phyloP scores from a whole-genome alignment of 192 early-diverging fungal species.

The Rhizophagus clarus region DNA sequence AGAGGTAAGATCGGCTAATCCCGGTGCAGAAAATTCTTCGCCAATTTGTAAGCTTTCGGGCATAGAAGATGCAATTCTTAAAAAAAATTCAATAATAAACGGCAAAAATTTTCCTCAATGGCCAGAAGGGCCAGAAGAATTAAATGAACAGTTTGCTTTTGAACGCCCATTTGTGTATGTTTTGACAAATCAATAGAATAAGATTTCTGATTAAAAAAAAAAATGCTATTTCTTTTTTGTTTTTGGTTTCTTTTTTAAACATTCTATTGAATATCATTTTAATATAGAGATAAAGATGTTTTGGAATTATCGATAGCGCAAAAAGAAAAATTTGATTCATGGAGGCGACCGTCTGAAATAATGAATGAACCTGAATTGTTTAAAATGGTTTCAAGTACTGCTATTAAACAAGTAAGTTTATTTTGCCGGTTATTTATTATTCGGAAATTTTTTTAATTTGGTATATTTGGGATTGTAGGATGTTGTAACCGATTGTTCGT shows the following conservation, averaged over 20 bases:
- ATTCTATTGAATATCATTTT: constrained; percentile 29
- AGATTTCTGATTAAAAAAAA: too few relatives aligned
- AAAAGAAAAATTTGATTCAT: constrained; percentile 67
- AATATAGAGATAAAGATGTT: constrained; percentile 73
- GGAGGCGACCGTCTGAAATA: constrained; percentile 81
- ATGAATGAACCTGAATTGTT: constrained; percentile 73
- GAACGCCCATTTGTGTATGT: constrained; percentile 51
- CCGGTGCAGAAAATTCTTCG: neutral
- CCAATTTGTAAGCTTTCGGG: constrained; percentile 31
- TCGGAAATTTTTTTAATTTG: too few relatives aligned
- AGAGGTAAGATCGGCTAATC: neutral
- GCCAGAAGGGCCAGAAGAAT: constrained; percentile 72
- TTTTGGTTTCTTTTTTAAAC: constrained; percentile 8
- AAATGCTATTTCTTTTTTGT: too few relatives aligned
- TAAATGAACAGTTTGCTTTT: constrained; percentile 60
- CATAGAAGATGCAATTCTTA: constrained; percentile 64
- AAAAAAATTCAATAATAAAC: constrained; percentile 71
- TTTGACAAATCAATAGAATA: too few relatives aligned
- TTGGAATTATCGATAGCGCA: constrained; percentile 76
- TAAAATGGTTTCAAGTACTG: constrained; percentile 62
- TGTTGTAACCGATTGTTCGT: constrained; percentile 93
- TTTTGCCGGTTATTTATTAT: neutral
- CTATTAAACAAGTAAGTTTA: constrained; percentile 57
- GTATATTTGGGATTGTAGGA: constrained; percentile 44
- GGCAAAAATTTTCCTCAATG: constrained; percentile 75